Conservation (phyloP, 169 alveolate species). For the Blepharisma undulans region DNA sequence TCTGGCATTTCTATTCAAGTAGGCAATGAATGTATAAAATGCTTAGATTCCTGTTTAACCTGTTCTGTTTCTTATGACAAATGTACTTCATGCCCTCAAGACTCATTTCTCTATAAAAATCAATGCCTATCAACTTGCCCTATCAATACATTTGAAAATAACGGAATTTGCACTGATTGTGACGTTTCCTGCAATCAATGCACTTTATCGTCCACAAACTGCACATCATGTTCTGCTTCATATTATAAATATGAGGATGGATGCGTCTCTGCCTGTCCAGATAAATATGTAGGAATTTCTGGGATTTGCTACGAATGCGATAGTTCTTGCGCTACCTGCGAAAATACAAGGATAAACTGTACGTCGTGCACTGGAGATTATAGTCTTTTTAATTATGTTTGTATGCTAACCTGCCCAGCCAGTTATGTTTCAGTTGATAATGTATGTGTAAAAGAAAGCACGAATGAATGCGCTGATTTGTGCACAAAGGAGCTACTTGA, state of each 20-base stretch:
- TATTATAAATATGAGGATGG: background rate
- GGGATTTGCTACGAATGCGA: background rate
- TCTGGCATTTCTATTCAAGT: background rate
- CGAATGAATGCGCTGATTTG: background rate
- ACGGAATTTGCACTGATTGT: background rate
- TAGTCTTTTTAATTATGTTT: background rate
- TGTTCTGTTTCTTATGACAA: background rate
- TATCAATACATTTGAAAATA: background rate
- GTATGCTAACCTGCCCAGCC: conserved; percentile 10
- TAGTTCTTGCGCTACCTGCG: background rate
- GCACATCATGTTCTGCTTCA: conserved; percentile 3
- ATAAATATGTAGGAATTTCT: background rate
- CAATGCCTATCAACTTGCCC: conserved; percentile 12
- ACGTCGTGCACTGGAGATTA: background rate
- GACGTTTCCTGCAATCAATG: background rate
- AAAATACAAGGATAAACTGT: background rate
- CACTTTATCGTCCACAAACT: background rate
- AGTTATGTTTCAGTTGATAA: background rate
- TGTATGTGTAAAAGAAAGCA: background rate
- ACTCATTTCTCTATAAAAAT: background rate
- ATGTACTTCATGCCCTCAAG: background rate
- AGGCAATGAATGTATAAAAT: background rate
- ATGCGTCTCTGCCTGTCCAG: background rate
- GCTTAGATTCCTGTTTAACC: background rate
- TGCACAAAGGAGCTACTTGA: background rate